Evolutionary conservation across 805 yeast species (phyloP).

Genomic region (Diddensiella santjacobensis): DNA sequence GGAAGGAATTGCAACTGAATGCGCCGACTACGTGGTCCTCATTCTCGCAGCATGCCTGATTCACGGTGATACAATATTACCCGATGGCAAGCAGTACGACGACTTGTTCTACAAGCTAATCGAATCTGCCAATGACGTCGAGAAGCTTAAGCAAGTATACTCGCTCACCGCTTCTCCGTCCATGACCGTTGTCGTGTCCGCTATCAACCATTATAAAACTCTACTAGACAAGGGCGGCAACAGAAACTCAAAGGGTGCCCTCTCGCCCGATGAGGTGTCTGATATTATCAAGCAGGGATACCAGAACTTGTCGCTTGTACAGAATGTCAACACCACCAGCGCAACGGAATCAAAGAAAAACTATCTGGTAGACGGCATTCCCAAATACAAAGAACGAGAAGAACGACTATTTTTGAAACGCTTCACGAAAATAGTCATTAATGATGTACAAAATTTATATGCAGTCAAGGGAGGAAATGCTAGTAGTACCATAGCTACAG

Average conservation of each 20-base stretch:
- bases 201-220: slow-evolving; percentile 18
- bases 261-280: slow-evolving; percentile 29
- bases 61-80: slow-evolving; percentile 32
- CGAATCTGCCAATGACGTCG: slow-evolving; percentile 26
- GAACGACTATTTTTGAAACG: slow-evolving; percentile 26
- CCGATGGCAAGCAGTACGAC: slow-evolving; percentile 31
- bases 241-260: slow-evolving; percentile 3
- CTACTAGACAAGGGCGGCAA: slow-evolving; percentile 1
- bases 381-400: slow-evolving; percentile 22
- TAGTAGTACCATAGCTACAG: too few species aligned
- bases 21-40: slow-evolving; percentile 20
- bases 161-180: slow-evolving; percentile 17
- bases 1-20: slow-evolving; percentile 8
- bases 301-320: slow-evolving; percentile 27
- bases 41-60: slow-evolving; percentile 29
- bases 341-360: slow-evolving; percentile 3
- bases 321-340: slow-evolving; percentile 6
- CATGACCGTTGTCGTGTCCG: slow-evolving; percentile 23
- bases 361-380: slow-evolving; percentile 19
- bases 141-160: slow-evolving; percentile 22
- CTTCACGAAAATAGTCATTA: slow-evolving; percentile 20
- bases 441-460: slow-evolving; percentile 21
- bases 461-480: slow-evolving; percentile 2
- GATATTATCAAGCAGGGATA: slow-evolving; percentile 28
- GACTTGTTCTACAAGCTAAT: slow-evolving; percentile 33